Evolutionary conservation across 164 flowering plant species (phyloP).

Genomic region (Vitis riparia): DNA sequence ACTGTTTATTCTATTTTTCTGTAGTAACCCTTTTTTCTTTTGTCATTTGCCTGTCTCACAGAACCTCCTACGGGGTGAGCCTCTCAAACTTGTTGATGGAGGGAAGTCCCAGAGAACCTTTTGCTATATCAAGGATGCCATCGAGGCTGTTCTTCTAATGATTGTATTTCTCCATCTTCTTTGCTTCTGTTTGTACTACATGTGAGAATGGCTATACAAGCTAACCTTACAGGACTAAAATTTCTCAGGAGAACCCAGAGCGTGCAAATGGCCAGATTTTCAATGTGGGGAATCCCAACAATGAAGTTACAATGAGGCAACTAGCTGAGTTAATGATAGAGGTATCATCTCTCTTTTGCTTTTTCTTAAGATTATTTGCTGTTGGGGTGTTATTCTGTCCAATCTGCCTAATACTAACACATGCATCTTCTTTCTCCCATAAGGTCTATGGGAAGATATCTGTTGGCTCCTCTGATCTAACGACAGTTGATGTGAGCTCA

Average conservation of each 20-base stretch:
- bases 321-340: conserved; percentile 92
- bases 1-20: background rate
- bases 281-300: conserved; percentile 89
- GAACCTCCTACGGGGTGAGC: conserved; percentile 61
- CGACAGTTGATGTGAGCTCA: conserved; percentile 90
- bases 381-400: background rate
- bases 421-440: background rate
- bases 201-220: no score
- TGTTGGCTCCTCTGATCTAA: conserved; percentile 66
- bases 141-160: conserved; percentile 72
- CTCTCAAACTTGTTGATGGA: conserved; percentile 75
- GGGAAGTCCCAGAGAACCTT: conserved; percentile 72
- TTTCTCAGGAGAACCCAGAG: conserved; percentile 76
- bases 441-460: conserved; percentile 87
- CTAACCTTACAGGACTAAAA: background rate
- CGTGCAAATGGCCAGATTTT: conserved; percentile 88
- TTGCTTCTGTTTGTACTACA: background rate
- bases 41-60: conserved; percentile 7
- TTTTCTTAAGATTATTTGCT: background rate
- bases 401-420: background rate
- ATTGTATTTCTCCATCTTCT: conserved; percentile 32
- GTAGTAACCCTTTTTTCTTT: background rate
- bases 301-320: conserved; percentile 90
- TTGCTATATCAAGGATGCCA: conserved; percentile 67
- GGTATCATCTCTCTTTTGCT: conserved; percentile 29